phyloP scores from a whole-genome alignment of 305 asterid genomes.

The Fraxinus latifolia region DNA sequence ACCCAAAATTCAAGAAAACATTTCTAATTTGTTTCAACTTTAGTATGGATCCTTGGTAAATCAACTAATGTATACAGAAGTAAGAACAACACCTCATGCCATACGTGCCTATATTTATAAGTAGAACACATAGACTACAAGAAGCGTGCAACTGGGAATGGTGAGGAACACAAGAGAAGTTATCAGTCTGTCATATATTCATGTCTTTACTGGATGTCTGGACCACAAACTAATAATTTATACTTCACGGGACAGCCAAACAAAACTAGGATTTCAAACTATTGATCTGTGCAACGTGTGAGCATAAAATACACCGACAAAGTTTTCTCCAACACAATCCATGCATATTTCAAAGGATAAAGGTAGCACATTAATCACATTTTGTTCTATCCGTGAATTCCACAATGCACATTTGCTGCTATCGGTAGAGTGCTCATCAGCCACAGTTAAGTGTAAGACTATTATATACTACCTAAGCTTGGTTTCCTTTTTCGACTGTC shows the following conservation, averaged over 20 bases:
- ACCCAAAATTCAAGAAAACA: neutral
- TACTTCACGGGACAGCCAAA: neutral
- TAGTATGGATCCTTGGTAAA: neutral
- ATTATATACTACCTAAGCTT: neutral
- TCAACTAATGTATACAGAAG: neutral
- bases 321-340: neutral
- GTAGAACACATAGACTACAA: neutral
- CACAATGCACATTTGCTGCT: neutral
- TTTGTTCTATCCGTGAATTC: neutral
- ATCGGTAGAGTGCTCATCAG: neutral
- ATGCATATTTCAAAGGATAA: conserved; percentile 1
- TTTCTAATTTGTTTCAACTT: neutral
- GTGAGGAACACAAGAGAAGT: neutral
- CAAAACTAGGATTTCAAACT: neutral
- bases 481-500: no score
- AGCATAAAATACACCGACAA: neutral
- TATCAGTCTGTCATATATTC: neutral
- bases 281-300: neutral
- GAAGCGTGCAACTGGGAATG: neutral
- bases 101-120: neutral
- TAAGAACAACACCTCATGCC: neutral
- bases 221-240: neutral
- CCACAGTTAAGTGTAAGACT: neutral
- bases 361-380: neutral
- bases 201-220: neutral